Evolutionary conservation across 768 basidiomycete species (phyloP).

Genomic region (Sarcomyxa edulis): DNA sequence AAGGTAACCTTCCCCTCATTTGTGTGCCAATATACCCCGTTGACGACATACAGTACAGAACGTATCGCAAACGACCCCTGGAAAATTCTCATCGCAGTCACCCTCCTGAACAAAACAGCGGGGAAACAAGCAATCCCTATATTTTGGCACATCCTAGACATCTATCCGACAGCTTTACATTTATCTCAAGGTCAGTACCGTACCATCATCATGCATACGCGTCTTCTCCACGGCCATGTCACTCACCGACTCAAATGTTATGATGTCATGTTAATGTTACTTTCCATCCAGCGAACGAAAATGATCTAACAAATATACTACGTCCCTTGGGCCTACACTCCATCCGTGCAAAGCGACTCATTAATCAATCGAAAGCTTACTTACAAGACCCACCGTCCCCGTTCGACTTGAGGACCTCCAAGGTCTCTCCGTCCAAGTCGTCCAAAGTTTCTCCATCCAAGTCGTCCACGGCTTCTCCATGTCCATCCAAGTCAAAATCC

Average conservation of each 20-base stretch:
- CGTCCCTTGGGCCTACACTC: conserved; percentile 56
- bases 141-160: conserved; percentile 50
- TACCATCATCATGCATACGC: too few relatives aligned
- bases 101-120: conserved; percentile 65
- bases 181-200: conserved; percentile 47
- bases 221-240: background rate
- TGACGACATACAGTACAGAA: conserved; percentile 29
- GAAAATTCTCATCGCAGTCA: conserved; percentile 64
- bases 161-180: conserved; percentile 53
- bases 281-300: conserved; percentile 29
- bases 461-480: conserved; percentile 8
- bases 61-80: conserved; percentile 52
- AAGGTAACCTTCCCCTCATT: conserved; percentile 22
- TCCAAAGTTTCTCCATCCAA: conserved; percentile 2
- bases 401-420: conserved; percentile 22
- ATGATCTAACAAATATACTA: conserved; percentile 40
- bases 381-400: conserved; percentile 34
- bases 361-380: conserved; percentile 48
- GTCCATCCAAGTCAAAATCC: conserved; percentile 13
- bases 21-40: background rate
- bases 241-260: background rate
- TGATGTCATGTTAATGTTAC: too few relatives aligned
- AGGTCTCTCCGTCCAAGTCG: background rate
- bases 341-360: conserved; percentile 50
- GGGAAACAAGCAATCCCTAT: conserved; percentile 61